Conservation (phyloP, 176 grass and related monocot genomes). For the Hordeum marinum region DNA sequence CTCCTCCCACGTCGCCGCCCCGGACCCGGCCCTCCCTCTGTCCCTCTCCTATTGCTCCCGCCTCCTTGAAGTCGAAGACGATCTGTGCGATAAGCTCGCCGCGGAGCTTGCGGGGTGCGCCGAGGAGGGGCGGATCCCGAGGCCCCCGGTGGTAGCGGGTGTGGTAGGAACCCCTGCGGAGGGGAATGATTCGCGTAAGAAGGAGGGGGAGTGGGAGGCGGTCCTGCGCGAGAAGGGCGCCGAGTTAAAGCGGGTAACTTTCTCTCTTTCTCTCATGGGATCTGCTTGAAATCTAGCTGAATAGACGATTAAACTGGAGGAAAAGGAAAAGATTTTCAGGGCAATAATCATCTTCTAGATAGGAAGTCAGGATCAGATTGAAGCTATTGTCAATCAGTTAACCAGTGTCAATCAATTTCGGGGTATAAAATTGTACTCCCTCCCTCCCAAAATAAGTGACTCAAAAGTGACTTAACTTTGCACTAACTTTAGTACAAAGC, state of each 20-base stretch:
- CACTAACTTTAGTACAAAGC: too few relatives aligned
- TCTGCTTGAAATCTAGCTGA: background rate
- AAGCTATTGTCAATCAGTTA: background rate
- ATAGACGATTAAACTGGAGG: background rate
- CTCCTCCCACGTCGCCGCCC: slow-evolving; percentile 22
- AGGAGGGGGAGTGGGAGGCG: slow-evolving; percentile 39
- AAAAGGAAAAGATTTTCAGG: background rate
- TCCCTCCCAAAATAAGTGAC: too few relatives aligned
- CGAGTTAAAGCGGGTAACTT: slow-evolving; percentile 49
- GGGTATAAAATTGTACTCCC: too few relatives aligned
- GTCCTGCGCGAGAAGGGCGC: slow-evolving; percentile 46
- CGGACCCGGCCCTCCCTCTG: slow-evolving; percentile 17
- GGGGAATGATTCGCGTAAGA: slow-evolving; percentile 21
- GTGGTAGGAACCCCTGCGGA: slow-evolving; percentile 24
- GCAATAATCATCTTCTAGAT: background rate
- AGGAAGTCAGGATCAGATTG: background rate
- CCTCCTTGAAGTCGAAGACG: slow-evolving; percentile 52
- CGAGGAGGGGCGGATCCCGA: slow-evolving; percentile 31
- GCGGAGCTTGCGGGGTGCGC: slow-evolving; percentile 23
- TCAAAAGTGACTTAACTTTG: too few relatives aligned
- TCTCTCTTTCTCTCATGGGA: background rate
- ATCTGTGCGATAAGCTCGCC: slow-evolving; percentile 51
- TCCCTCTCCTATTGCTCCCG: slow-evolving; percentile 46
- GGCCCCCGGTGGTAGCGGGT: background rate
- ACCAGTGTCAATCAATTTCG: too few relatives aligned